Percentiles rank a stretch among this genome's conserved stretches.
Conservation (phyloP, 2,329 filamentous ascomycete genomes). For the Aspergillus oerlinghausenensis region DNA sequence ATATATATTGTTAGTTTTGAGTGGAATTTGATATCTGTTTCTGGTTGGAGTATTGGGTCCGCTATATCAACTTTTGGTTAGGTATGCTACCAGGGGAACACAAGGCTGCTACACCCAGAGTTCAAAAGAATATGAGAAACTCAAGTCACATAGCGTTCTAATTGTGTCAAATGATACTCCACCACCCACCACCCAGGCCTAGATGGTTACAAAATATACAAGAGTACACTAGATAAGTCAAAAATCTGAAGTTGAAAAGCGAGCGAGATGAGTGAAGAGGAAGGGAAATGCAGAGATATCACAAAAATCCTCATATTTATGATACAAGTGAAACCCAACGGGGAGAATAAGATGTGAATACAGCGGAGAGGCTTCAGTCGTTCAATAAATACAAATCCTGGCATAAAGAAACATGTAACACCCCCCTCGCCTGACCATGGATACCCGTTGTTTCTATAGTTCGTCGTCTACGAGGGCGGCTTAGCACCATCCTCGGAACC, state of each 20-base stretch:
- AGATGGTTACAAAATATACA: slow-evolving; percentile 21
- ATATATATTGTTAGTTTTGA: neutral
- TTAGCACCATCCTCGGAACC: slow-evolving; percentile 31
- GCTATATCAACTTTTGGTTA: neutral
- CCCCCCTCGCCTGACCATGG: neutral
- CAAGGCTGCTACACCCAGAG: neutral
- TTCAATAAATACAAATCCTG: slow-evolving; percentile 26
- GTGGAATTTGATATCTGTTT: neutral
- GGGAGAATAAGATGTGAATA: slow-evolving; percentile 18
- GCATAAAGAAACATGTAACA: neutral
- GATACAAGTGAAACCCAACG: slow-evolving; percentile 11
- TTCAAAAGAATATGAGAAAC: neutral
- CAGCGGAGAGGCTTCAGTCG: slow-evolving; percentile 23
- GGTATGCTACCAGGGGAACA: no score
- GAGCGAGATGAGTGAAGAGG: slow-evolving; percentile 2
- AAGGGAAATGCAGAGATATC: slow-evolving; percentile 7
- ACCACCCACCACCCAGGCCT: neutral
- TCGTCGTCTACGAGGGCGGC: slow-evolving; percentile 11
- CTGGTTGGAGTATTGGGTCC: neutral
- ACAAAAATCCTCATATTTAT: slow-evolving; percentile 24
- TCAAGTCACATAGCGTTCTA: neutral
- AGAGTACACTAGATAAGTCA: slow-evolving; percentile 8
- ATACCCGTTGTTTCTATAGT: neutral
- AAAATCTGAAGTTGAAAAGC: neutral
- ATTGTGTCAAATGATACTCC: neutral